Evolutionary conservation across 257 asterid species (phyloP).

Genomic region (Solanum chmielewskii): DNA sequence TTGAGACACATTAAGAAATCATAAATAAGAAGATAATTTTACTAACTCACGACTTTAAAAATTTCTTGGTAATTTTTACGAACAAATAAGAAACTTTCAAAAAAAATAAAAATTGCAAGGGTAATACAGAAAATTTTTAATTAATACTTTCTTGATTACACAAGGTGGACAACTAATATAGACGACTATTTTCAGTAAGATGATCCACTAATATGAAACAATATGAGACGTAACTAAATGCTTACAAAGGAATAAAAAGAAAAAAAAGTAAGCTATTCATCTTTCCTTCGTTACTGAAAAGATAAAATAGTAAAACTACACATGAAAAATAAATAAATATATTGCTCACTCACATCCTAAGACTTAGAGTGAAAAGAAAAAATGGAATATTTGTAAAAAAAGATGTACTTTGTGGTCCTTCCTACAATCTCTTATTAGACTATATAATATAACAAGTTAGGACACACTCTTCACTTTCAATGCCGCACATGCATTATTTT

Average conservation of each 20-base stretch:
- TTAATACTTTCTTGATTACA: too few species aligned
- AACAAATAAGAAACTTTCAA: neutral
- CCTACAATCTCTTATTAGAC: neutral
- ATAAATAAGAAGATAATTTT: too few species aligned
- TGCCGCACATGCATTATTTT: neutral
- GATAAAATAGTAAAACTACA: neutral
- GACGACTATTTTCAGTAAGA: too few species aligned
- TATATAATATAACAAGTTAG: neutral
- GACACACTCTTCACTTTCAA: neutral
- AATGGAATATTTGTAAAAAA: neutral
- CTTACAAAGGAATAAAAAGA: neutral
- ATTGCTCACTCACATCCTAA: neutral
- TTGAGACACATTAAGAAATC: neutral
- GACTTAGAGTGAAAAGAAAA: neutral
- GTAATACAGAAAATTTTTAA: rapidly evolving
- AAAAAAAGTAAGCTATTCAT: neutral
- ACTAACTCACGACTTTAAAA: neutral
- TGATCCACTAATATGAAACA: neutral
- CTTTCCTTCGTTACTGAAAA: neutral
- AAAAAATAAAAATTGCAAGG: too few species aligned
- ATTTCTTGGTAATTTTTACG: neutral
- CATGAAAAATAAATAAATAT: neutral
- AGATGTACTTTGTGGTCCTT: neutral
- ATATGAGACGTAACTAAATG: neutral
- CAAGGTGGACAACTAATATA: too few species aligned